A percentile compares a stretch with the other conserved stretches of the same genome.
Evolutionary conservation across 352 stramenopile genomes (phyloP).

Genomic region (Phytopythium helicoides): DNA sequence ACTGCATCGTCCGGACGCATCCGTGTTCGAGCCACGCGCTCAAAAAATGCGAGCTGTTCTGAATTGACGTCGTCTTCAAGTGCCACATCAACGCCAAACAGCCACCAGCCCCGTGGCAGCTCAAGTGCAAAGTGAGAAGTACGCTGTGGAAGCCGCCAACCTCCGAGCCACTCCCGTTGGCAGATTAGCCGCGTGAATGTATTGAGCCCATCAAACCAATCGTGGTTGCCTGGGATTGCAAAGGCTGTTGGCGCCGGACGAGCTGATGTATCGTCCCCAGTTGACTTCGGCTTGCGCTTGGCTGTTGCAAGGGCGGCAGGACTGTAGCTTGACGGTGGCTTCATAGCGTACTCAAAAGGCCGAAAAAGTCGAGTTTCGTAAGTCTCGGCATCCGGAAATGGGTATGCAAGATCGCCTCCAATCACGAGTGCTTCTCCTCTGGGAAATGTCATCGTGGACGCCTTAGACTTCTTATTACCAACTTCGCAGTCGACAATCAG

Average conservation of each 20-base stretch:
- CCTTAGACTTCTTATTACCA: slow-evolving; percentile 19
- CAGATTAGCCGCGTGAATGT: slow-evolving; percentile 92
- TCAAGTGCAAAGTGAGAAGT: slow-evolving; percentile 92
- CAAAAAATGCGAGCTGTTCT: slow-evolving; percentile 92
- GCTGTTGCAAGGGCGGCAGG: slow-evolving; percentile 85
- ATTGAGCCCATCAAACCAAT: slow-evolving; percentile 94
- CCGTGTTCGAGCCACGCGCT: slow-evolving; percentile 69
- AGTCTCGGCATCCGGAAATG: slow-evolving; percentile 79
- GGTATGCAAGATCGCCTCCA: slow-evolving; percentile 92
- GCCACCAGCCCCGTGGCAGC: slow-evolving; percentile 90
- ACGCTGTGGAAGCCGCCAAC: slow-evolving; percentile 91
- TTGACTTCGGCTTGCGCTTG: slow-evolving; percentile 37
- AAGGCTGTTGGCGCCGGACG: slow-evolving; percentile 58
- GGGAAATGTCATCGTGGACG: slow-evolving; percentile 48
- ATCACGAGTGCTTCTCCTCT: slow-evolving; percentile 89
- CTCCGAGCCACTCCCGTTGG: slow-evolving; percentile 90
- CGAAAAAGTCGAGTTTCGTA: slow-evolving; percentile 92
- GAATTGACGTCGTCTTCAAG: slow-evolving; percentile 93
- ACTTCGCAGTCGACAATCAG: slow-evolving; percentile 70
- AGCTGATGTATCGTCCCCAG: slow-evolving; percentile 34
- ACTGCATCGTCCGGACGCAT: slow-evolving; percentile 83
- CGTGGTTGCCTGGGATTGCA: slow-evolving; percentile 90
- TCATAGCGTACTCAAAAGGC: slow-evolving; percentile 94
- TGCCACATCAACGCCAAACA: slow-evolving; percentile 90
- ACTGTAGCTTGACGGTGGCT: slow-evolving; percentile 81